phyloP scores from a whole-genome alignment of 495 filamentous ascomycete species.

The Aspergillus coremiiformis region DNA sequence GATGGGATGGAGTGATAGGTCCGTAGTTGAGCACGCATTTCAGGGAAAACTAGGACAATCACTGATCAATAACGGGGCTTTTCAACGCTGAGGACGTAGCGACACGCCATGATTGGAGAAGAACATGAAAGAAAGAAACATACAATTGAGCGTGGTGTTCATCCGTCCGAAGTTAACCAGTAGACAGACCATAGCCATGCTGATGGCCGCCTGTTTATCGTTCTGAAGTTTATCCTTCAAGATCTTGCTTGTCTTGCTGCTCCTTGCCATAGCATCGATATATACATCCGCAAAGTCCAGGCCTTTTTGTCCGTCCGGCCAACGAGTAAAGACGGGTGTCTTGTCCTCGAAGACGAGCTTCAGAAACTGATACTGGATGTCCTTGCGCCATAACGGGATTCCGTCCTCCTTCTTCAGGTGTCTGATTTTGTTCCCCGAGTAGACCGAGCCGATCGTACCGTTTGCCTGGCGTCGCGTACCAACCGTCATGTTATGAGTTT shows the following conservation, averaged over 20 bases:
- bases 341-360: constrained; percentile 84
- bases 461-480: constrained; percentile 60
- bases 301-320: constrained; percentile 57
- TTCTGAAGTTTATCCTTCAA: constrained; percentile 92
- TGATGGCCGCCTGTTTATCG: constrained; percentile 83
- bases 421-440: constrained; percentile 85
- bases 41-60: constrained; percentile 75
- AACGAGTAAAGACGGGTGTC: constrained; percentile 79
- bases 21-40: constrained; percentile 96
- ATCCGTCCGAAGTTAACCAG: constrained; percentile 95
- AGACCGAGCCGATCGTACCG: constrained; percentile 59
- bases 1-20: constrained; percentile 98
- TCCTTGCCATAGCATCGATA: constrained; percentile 96
- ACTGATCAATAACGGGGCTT: constrained; percentile 20
- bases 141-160: constrained; percentile 98
- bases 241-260: constrained; percentile 98
- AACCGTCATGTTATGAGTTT: constrained; percentile 44
- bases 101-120: not conserved
- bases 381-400: constrained; percentile 90
- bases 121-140: constrained; percentile 17
- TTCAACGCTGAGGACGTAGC: not conserved
- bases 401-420: constrained; percentile 98
- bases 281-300: constrained; percentile 94
- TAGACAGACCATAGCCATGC: constrained; percentile 98
- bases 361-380: constrained; percentile 96